Percentiles rank a stretch among this genome's conserved stretches.
Evolutionary conservation across 73 alveolate genomes (phyloP).

Genomic region (Stentor coeruleus): DNA sequence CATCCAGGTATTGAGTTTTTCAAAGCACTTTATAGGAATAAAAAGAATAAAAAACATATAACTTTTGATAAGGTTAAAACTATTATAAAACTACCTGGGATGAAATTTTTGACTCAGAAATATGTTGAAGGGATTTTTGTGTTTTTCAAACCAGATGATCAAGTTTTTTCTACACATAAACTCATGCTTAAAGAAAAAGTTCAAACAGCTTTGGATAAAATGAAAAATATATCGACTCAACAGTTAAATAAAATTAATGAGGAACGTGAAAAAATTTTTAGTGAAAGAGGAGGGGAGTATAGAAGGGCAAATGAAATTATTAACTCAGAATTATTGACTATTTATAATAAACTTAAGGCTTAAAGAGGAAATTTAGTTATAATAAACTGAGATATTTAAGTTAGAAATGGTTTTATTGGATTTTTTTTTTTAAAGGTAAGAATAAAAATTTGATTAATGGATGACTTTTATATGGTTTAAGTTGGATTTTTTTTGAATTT

Average conservation of each 20-base stretch:
- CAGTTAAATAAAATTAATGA: not conserved
- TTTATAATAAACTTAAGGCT: not conserved
- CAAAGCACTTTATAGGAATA: not conserved
- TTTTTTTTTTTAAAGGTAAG: no score
- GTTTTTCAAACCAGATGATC: not conserved
- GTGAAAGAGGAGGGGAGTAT: not conserved
- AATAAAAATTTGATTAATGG: no score
- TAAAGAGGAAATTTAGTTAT: not conserved
- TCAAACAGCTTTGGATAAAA: not conserved
- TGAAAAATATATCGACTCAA: not conserved
- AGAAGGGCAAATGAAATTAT: not conserved
- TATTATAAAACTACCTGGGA: not conserved
- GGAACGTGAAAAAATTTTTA: not conserved
- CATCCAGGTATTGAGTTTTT: conserved; percentile 23
- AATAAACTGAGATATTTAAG: no score
- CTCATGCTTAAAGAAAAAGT: conserved; percentile 1
- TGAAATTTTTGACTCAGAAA: not conserved
- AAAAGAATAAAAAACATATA: not conserved
- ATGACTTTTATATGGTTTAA: no score
- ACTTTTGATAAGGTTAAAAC: not conserved
- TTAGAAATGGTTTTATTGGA: no score
- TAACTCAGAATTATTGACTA: not conserved
- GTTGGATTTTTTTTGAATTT: no score
- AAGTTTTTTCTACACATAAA: not conserved
- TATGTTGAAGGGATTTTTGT: not conserved